phyloP scores from a whole-genome alignment of 225 moss, liverwort and hornwort genomes.

The Thuidium tamariscinum region DNA sequence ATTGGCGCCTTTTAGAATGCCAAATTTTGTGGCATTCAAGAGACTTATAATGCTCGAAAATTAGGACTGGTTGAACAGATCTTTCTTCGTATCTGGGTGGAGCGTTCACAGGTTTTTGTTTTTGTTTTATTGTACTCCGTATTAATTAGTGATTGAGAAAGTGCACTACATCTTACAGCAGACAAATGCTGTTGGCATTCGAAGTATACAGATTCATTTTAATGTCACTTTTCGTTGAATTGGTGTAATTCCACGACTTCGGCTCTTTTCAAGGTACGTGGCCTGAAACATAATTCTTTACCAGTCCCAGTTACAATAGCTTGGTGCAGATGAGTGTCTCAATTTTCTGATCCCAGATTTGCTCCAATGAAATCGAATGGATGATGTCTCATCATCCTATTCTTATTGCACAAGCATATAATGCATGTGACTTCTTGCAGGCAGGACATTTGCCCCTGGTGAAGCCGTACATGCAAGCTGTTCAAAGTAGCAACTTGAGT shows the following conservation, averaged over 20 bases:
- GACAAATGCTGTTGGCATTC: background rate
- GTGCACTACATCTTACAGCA: background rate
- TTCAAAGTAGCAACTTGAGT: conserved; percentile 66
- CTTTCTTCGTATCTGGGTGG: background rate
- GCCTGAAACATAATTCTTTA: background rate
- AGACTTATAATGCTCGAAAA: background rate
- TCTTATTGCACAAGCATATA: background rate
- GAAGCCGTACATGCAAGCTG: conserved; percentile 85
- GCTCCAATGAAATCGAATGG: no score
- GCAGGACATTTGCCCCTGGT: conserved; percentile 75
- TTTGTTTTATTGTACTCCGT: background rate
- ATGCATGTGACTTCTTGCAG: conserved; percentile 4
- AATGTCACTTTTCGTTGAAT: background rate
- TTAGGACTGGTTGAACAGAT: background rate
- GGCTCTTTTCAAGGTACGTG: background rate
- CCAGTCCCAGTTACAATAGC: background rate
- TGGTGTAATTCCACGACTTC: no score
- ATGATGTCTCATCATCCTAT: background rate
- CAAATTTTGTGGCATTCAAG: background rate
- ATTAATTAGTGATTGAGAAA: background rate
- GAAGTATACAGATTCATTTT: background rate
- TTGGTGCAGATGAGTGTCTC: background rate
- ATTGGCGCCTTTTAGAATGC: no score
- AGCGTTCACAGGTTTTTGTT: background rate
- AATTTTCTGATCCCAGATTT: background rate